Conservation (phyloP, 1,284 basidiomycete species). For the Microbotryum silenes-acaulis region DNA sequence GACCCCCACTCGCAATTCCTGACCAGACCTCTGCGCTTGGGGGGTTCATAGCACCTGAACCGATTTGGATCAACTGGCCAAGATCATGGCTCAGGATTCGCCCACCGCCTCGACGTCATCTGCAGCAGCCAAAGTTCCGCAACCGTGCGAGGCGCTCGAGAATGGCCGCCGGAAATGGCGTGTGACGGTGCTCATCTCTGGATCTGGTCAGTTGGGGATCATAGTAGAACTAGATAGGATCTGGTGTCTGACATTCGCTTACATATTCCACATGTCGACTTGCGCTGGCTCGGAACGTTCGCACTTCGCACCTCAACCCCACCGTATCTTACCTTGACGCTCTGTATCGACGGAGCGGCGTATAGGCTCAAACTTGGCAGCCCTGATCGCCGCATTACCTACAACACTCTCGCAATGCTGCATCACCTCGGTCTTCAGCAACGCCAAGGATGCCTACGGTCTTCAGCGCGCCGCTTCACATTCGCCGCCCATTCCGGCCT, state of each 20-base stretch:
- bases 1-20: too few relatives aligned
- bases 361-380: slow-evolving; percentile 87
- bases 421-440: slow-evolving; percentile 81
- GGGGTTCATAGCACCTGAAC: too few relatives aligned
- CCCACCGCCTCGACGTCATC: too few relatives aligned
- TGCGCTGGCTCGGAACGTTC: background rate
- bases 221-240: too few relatives aligned
- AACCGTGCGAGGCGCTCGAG: too few relatives aligned
- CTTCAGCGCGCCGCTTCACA: slow-evolving; percentile 69
- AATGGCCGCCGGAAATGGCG: slow-evolving; percentile 23
- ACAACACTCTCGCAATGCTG: slow-evolving; percentile 44
- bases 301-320: background rate
- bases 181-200: slow-evolving; percentile 65
- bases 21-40: too few relatives aligned
- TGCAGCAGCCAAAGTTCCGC: too few relatives aligned
- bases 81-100: too few relatives aligned
- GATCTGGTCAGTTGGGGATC: slow-evolving; percentile 57
- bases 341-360: background rate
- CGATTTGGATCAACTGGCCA: too few relatives aligned
- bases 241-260: background rate
- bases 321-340: background rate
- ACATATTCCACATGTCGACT: background rate
- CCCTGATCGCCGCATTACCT: slow-evolving; percentile 81
- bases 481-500: slow-evolving; percentile 57
- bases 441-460: slow-evolving; percentile 84